phyloP scores from a whole-genome alignment of 2,329 filamentous ascomycete genomes.

The Trichoderma brevicompactum region DNA sequence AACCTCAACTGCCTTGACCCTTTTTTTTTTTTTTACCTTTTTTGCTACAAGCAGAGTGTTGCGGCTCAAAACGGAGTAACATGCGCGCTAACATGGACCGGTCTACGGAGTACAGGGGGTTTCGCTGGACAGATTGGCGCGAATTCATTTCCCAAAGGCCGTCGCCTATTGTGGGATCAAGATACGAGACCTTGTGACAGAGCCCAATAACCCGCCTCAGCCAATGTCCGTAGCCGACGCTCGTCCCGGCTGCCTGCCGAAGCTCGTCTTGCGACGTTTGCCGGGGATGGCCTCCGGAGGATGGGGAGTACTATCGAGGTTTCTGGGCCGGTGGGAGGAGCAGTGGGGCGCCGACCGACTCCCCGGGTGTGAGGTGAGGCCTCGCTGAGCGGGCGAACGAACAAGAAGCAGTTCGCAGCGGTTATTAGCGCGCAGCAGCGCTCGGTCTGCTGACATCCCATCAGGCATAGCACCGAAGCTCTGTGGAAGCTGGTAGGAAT shows the following conservation, averaged over 20 bases:
- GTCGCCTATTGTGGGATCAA: conserved; percentile 11
- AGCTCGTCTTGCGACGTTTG: background rate
- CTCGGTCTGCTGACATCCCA: conserved; percentile 23
- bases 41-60: background rate
- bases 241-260: conserved; percentile 11
- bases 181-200: conserved; percentile 11
- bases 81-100: conserved; percentile 16
- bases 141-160: background rate
- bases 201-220: background rate
- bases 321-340: background rate
- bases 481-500: conserved; percentile 13
- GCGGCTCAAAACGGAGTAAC: background rate
- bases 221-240: background rate
- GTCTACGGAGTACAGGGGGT: background rate
- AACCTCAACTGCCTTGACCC: background rate
- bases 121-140: background rate
- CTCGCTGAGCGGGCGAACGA: conserved; percentile 10
- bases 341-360: conserved; percentile 7
- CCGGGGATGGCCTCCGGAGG: background rate
- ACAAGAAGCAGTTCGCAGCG: background rate
- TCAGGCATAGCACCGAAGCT: conserved; percentile 13
- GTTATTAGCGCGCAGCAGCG: background rate
- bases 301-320: background rate
- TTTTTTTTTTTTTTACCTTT: background rate
- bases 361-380: conserved; percentile 1